These are phyloP conservation scores for Acer negundo DNA, from an alignment of 345 rosid species.

Conservation along the genomic window DNA sequence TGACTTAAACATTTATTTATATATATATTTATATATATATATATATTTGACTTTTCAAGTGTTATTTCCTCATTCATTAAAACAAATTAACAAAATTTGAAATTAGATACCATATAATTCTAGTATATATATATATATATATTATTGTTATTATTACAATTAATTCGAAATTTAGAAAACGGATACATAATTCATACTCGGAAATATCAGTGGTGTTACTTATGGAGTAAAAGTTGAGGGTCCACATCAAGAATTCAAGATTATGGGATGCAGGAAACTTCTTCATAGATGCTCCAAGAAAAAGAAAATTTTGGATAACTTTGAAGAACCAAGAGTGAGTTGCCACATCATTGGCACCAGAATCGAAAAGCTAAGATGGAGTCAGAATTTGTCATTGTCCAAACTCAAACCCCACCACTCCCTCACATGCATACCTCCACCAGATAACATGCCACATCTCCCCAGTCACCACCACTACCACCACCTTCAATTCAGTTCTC, in stretches of 20 bases:
- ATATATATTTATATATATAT: too few species aligned
- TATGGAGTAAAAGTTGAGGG: too few species aligned
- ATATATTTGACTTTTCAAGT: not conserved
- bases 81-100: too few species aligned
- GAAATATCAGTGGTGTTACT: too few species aligned
- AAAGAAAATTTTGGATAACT: not conserved
- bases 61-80: too few species aligned
- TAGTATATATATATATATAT: too few species aligned
- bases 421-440: not conserved
- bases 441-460: not conserved
- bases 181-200: too few species aligned
- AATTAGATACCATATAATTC: too few species aligned
- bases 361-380: not conserved
- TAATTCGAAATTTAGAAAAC: too few species aligned
- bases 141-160: too few species aligned
- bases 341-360: not conserved
- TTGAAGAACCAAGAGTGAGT: not conserved
- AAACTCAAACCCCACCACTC: not conserved
- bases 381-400: not conserved
- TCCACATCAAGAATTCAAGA: not conserved
- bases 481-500: not conserved
- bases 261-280: not conserved
- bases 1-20: too few species aligned
- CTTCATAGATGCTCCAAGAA: constrained; percentile 4
- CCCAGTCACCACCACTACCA: not conserved